Evolutionary conservation across 441 rosid genomes (phyloP).

Genomic region (Erodium texanum): DNA sequence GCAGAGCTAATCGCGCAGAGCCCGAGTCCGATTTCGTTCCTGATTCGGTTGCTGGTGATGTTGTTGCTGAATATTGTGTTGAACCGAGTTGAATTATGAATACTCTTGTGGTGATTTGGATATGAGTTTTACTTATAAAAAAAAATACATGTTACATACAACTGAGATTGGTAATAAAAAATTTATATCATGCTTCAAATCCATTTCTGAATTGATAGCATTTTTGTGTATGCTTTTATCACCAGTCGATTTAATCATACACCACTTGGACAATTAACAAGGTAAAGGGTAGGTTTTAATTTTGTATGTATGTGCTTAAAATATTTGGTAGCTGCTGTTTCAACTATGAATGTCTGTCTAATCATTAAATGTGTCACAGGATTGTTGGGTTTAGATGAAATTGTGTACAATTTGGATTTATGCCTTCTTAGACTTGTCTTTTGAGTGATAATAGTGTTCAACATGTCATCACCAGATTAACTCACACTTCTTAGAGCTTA

Average conservation of each 20-base stretch:
- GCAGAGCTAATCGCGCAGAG: no score
- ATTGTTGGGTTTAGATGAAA: not conserved
- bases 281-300: no score
- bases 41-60: not conserved
- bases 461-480: no score
- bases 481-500: no score
- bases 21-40: no score
- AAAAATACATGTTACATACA: not conserved
- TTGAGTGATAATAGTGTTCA: no score
- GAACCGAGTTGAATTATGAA: not conserved
- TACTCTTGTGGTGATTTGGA: not conserved
- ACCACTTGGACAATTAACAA: no score
- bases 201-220: not conserved
- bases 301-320: not conserved
- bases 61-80: not conserved
- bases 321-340: not conserved
- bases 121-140: not conserved
- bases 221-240: not conserved
- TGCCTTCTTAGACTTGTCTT: no score
- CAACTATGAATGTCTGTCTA: not conserved
- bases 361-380: not conserved
- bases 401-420: no score
- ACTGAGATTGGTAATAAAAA: not conserved
- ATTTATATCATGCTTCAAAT: not conserved
- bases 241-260: no score